Evolutionary conservation across 768 basidiomycete genomes (phyloP).

Genomic region (Mycena epipterygia): DNA sequence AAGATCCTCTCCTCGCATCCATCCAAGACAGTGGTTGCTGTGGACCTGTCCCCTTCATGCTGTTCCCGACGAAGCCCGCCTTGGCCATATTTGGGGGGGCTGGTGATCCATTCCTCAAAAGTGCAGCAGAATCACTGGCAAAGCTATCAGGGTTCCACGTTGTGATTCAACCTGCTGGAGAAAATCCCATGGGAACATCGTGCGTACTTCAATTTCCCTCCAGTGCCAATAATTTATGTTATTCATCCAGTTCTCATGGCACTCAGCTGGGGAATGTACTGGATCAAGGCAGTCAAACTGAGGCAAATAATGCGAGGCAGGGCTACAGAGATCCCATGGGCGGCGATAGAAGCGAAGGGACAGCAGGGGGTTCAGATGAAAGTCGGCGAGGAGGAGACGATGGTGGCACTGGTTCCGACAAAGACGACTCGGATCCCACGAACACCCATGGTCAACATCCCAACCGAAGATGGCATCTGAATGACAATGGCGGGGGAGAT

Average conservation of each 20-base stretch:
- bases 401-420: no score
- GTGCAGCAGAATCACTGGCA: background rate
- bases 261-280: background rate
- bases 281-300: no score
- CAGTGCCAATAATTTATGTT: background rate
- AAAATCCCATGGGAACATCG: background rate
- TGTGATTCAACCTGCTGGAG: background rate
- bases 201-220: background rate
- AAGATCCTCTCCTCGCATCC: background rate
- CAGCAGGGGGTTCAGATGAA: no score
- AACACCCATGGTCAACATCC: background rate
- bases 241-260: background rate
- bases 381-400: no score
- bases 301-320: no score
- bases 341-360: no score
- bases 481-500: background rate
- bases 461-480: background rate
- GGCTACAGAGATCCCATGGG: no score
- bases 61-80: conserved; percentile 2
- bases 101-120: background rate
- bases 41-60: conserved; percentile 5
- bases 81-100: background rate
- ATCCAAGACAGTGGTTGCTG: background rate
- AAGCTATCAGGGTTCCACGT: background rate
- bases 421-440: background rate